Percentiles rank a stretch among this genome's conserved stretches.
phyloP scores from a whole-genome alignment of 192 early-diverging fungal genomes.

The Coemansia sp. region DNA sequence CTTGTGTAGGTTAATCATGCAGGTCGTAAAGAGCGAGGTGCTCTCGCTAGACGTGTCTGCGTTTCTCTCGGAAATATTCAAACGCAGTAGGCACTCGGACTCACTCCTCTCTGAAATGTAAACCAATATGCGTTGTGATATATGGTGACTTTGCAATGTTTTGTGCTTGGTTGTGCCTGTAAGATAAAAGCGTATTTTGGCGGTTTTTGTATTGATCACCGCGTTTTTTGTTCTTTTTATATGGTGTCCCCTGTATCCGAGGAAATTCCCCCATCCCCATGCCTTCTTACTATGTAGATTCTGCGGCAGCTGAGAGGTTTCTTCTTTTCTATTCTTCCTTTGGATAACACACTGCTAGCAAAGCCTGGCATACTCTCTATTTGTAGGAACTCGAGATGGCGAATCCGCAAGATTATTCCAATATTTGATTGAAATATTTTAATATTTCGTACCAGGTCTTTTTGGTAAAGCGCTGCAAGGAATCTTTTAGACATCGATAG shows the following conservation, averaged over 20 bases:
- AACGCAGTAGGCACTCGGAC: constrained; percentile 6
- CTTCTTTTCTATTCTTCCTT: too few relatives aligned
- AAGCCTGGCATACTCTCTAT: too few relatives aligned
- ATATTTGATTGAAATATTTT: too few relatives aligned
- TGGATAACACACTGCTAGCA: too few relatives aligned
- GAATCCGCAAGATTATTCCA: too few relatives aligned
- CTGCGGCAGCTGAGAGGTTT: too few relatives aligned
- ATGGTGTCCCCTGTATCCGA: constrained; percentile 1
- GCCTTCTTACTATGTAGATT: not conserved
- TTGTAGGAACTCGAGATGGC: too few relatives aligned
- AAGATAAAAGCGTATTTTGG: too few relatives aligned
- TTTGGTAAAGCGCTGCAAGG: too few relatives aligned
- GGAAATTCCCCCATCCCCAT: not conserved
- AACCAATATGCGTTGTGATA: not conserved
- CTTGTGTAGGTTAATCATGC: constrained; percentile 21
- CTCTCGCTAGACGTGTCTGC: not conserved
- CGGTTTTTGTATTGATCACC: constrained; percentile 5
- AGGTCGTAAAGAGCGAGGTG: not conserved
- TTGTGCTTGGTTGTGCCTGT: not conserved
- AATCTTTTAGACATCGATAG: too few relatives aligned
- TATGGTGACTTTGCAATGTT: not conserved
- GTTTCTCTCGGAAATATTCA: constrained; percentile 8
- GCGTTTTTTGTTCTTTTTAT: not conserved
- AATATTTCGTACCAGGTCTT: too few relatives aligned
- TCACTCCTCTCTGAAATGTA: constrained; percentile 33